A percentile compares a stretch with the other conserved stretches of the same genome.
phyloP scores from a whole-genome alignment of 257 asterid genomes.

The Capsicum rhomboideum region DNA sequence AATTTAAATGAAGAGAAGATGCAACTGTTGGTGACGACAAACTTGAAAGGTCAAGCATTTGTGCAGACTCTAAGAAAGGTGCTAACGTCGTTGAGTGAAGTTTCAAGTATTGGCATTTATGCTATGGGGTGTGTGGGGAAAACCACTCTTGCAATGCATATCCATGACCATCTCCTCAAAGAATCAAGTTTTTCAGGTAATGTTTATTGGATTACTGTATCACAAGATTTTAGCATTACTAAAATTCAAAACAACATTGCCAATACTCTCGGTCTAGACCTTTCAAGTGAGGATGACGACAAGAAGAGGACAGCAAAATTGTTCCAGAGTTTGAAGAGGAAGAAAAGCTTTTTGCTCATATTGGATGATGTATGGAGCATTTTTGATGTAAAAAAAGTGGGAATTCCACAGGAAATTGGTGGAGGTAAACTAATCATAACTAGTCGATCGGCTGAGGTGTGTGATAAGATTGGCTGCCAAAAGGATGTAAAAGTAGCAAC shows the following conservation, averaged over 20 bases:
- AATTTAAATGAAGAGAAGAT: neutral
- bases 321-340: neutral
- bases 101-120: neutral
- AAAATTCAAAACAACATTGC: neutral
- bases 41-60: neutral
- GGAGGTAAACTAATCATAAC: constrained; percentile 13
- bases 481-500: constrained; percentile 9
- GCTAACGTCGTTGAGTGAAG: neutral
- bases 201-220: neutral
- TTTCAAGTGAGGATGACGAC: neutral
- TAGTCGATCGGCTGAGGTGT: constrained; percentile 6
- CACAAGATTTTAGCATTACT: neutral
- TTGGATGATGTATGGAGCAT: constrained; percentile 10
- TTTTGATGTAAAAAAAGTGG: constrained; percentile 1
- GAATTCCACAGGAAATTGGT: neutral
- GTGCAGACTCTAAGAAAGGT: neutral
- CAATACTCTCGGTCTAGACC: neutral
- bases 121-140: neutral
- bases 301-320: neutral
- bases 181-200: neutral
- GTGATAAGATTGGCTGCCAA: constrained; percentile 8
- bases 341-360: neutral
- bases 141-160: neutral
- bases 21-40: neutral
- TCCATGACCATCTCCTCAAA: neutral